A percentile compares a stretch with the other conserved stretches of the same genome.
Evolutionary conservation across 1,284 basidiomycete species (phyloP).

Genomic region (Heterobasidion annosum): DNA sequence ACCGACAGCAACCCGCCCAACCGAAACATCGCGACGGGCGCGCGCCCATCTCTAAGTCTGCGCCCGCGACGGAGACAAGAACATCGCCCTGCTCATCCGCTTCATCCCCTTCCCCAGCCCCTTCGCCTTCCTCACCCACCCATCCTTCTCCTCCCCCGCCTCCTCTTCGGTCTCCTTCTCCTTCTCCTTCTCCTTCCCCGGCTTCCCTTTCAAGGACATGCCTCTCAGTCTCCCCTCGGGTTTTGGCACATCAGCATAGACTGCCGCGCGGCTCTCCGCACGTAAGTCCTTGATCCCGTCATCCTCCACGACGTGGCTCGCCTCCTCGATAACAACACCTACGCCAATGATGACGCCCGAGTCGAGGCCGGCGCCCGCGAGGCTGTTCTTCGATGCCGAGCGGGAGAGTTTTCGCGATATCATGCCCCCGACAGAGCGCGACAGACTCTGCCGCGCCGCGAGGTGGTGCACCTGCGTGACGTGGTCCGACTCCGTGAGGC

Average conservation of each 20-base stretch:
- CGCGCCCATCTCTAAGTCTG: neutral
- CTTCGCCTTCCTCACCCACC: constrained; percentile 40
- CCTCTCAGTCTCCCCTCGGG: constrained; percentile 16
- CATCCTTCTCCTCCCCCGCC: constrained; percentile 15
- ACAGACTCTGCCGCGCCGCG: constrained; percentile 37
- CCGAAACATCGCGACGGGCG: neutral
- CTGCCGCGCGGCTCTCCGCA: constrained; percentile 18
- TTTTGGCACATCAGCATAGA: constrained; percentile 30
- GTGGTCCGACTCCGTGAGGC: constrained; percentile 36
- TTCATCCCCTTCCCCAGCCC: constrained; percentile 40
- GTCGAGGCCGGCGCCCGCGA: constrained; percentile 10
- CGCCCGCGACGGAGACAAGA: neutral
- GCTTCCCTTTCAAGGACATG: constrained; percentile 6
- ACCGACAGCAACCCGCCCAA: neutral
- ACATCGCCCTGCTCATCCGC: constrained; percentile 27
- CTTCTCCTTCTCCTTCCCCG: constrained; percentile 12
- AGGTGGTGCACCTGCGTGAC: constrained; percentile 52
- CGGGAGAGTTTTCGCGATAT: constrained; percentile 46
- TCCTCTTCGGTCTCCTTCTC: constrained; percentile 1
- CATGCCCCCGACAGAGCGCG: constrained; percentile 37
- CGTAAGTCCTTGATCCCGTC: constrained; percentile 18
- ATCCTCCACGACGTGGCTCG: neutral
- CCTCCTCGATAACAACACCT: constrained; percentile 21
- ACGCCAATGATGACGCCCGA: constrained; percentile 19
- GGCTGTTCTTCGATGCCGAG: constrained; percentile 27